These are phyloP conservation scores for Penicillium sp. DNA, from an alignment of 2,329 filamentous ascomycete genomes.

Conservation along the genomic window DNA sequence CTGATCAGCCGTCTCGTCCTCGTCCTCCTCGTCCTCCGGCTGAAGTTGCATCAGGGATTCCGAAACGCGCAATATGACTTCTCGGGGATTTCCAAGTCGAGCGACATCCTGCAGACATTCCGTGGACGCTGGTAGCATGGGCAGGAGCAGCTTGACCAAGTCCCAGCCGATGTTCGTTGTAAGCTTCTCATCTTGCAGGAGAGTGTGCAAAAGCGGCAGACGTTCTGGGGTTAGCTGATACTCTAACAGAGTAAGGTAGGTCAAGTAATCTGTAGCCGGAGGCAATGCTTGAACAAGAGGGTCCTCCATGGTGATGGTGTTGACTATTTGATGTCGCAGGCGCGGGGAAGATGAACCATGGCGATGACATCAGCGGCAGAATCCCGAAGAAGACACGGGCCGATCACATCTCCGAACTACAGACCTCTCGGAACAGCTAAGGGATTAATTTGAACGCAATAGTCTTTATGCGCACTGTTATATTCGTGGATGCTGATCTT, in stretches of 20 bases:
- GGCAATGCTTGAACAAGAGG: slow-evolving; percentile 53
- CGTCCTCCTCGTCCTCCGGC: slow-evolving; percentile 35
- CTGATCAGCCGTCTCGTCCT: slow-evolving; percentile 27
- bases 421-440: neutral
- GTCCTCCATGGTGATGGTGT: slow-evolving; percentile 27
- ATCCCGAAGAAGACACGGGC: slow-evolving; percentile 5
- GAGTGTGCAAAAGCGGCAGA: slow-evolving; percentile 49
- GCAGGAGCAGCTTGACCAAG: slow-evolving; percentile 53
- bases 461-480: neutral
- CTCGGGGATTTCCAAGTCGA: slow-evolving; percentile 53
- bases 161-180: slow-evolving; percentile 61
- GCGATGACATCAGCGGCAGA: slow-evolving; percentile 13
- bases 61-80: slow-evolving; percentile 56
- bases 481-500: too few relatives aligned
- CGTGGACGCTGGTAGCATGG: slow-evolving; percentile 50
- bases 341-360: slow-evolving; percentile 5
- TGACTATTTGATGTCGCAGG: slow-evolving; percentile 2
- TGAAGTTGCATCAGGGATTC: slow-evolving; percentile 52
- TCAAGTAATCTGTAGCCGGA: slow-evolving; percentile 55
- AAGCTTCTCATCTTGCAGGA: slow-evolving; percentile 53
- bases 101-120: slow-evolving; percentile 55
- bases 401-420: slow-evolving; percentile 1
- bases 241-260: slow-evolving; percentile 58
- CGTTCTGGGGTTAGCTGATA: slow-evolving; percentile 54
- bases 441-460: neutral